Percentiles rank a stretch among this genome's conserved stretches.
Conservation (phyloP, 73 alveolate genomes). For the Paramecium tetraurelia region DNA sequence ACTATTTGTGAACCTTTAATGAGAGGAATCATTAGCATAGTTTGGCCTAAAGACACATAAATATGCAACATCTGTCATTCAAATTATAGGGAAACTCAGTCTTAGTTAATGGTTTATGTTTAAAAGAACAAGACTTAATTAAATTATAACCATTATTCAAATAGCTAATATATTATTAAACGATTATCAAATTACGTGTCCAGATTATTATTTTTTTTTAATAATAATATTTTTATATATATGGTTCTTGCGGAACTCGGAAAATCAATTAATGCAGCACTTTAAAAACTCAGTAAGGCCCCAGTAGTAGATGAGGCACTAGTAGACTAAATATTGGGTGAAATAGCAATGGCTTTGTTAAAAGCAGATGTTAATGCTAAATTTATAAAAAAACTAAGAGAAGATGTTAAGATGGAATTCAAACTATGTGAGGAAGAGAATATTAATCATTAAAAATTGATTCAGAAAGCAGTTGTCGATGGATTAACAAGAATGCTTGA, state of each 20-base stretch:
- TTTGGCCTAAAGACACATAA: conserved; percentile 11
- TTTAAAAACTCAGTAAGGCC: conserved; percentile 73
- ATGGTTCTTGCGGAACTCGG: conserved; percentile 93
- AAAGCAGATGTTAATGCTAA: conserved; percentile 91
- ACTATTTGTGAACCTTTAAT: conserved; percentile 8
- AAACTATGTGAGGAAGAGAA: conserved; percentile 76
- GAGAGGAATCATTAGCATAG: conserved; percentile 5
- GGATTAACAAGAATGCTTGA: conserved; percentile 88
- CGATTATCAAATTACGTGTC: not conserved
- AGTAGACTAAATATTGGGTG: conserved; percentile 72
- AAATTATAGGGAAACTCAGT: not conserved
- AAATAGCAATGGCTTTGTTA: conserved; percentile 87
- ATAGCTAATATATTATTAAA: not conserved
- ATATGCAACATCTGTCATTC: not conserved
- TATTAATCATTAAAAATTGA: conserved; percentile 83
- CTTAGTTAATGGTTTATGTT: not conserved
- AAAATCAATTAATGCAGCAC: conserved; percentile 74
- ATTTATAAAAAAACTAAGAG: conserved; percentile 82
- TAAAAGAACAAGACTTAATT: not conserved
- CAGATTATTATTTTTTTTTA: not conserved
- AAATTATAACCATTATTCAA: not conserved
- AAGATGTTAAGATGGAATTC: conserved; percentile 80
- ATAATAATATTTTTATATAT: not conserved
- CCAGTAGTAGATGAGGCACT: conserved; percentile 83
- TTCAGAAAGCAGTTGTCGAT: conserved; percentile 88